Percentiles rank a stretch among this genome's conserved stretches.
Conservation (phyloP, 176 grass and related monocot genomes). For the Cenchrus americanus region DNA sequence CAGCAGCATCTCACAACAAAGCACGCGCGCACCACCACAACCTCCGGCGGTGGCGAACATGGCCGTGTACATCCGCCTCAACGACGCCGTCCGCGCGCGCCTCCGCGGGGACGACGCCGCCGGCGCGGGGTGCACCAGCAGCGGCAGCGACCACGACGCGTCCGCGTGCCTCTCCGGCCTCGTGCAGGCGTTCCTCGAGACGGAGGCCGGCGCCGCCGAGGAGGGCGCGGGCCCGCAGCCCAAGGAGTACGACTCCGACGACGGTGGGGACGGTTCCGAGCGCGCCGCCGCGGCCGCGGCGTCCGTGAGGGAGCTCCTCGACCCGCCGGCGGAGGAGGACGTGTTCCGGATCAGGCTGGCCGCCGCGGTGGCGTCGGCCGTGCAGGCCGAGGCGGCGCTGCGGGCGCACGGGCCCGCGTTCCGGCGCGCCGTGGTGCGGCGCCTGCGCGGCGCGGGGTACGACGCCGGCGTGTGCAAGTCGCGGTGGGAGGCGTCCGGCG, state of each 20-base stretch:
- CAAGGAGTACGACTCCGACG: constrained; percentile 34
- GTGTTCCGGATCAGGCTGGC: constrained; percentile 66
- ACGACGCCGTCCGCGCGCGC: constrained; percentile 62
- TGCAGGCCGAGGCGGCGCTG: constrained; percentile 42
- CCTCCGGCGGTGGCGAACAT: constrained; percentile 50
- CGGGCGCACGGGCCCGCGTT: constrained; percentile 48
- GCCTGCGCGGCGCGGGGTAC: constrained; percentile 62
- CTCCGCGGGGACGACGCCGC: constrained; percentile 60
- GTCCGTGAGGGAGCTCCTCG: constrained; percentile 56
- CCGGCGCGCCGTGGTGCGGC: constrained; percentile 55
- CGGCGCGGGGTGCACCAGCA: constrained; percentile 49
- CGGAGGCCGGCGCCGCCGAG: constrained; percentile 33
- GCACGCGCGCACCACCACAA: not conserved
- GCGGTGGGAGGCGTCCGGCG: constrained; percentile 62
- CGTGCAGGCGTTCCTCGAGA: constrained; percentile 83
- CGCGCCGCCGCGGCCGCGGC: constrained; percentile 36
- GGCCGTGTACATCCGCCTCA: constrained; percentile 64
- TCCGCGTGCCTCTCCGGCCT: constrained; percentile 75
- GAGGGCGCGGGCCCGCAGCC: not conserved
- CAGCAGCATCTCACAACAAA: too few species aligned
- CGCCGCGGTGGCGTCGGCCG: constrained; percentile 44
- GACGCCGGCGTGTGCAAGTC: constrained; percentile 87
- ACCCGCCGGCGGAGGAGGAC: constrained; percentile 53
- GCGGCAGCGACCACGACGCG: constrained; percentile 79
- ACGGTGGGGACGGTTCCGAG: not conserved